Base-by-base conservation (phyloP, 805 yeast species). In the Jamesozyma gamospora region DNA sequence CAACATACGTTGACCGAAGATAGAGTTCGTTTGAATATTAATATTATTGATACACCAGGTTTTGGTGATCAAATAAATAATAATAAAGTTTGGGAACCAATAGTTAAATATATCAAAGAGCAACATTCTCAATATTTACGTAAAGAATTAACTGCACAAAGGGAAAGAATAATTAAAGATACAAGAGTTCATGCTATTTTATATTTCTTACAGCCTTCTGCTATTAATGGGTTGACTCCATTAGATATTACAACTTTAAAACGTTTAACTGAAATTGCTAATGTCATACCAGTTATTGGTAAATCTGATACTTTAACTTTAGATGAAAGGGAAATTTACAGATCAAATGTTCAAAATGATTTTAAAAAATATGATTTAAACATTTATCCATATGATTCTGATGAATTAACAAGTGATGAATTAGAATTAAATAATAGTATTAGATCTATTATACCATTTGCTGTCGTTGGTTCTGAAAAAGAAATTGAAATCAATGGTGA, bases 51-150 rank as follows among this genome's bases (percentile, higher is more conserved):
- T 60, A 92, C 98, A 3, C 97, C 97, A 16, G 97, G 97, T 13
- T 92, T 86, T 69, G 97, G 96, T 30, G 98, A 92, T 69, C 95
- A 84, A 65, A 82, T 92, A 50, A 84, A 87, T 67, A 88, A 88
- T 64, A 94, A 84, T 54, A 83, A 82, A 64, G 87, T 94, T 64
- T 90, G 96, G 96, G 97, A 88, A 53, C 96, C 96, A 39, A 79
- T 88, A 46, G 80, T 88, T 48, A 86, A 85, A 64, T 88, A 87
- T 65, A 85, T 88, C 60, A 88, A 88, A 66, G 96, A 88, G 64
- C 96, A 88, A 65, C 94, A 88, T 62, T 82, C 94, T 32, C 79
- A 79, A 54, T 88, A 83, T 62, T 71, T 88, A 58, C 81, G 96
- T 66, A 84, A 82, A 62, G 97, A 88, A 65, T 78, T 90, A 60